Evolutionary conservation across 352 stramenopile genomes (phyloP).

Genomic region (Phytophthora idaei): DNA sequence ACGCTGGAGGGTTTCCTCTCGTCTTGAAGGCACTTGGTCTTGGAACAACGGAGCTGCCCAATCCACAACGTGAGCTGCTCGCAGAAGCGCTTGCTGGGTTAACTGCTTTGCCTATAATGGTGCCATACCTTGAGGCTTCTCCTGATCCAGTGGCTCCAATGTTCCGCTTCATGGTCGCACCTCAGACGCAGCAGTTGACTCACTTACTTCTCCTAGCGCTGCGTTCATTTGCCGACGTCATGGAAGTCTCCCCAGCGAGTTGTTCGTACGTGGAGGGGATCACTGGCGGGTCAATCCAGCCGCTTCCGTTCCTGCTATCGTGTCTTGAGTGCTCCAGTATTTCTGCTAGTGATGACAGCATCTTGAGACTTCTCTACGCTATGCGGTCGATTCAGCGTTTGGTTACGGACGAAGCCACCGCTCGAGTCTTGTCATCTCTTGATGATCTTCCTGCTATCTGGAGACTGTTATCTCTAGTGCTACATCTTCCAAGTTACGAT

Average conservation of each 20-base stretch:
- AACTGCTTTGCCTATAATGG: slow-evolving; percentile 19
- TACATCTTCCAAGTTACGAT: slow-evolving; percentile 21
- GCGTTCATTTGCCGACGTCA: slow-evolving; percentile 55
- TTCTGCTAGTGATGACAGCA: slow-evolving; percentile 19
- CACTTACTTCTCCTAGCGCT: slow-evolving; percentile 49
- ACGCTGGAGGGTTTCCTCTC: slow-evolving; percentile 44
- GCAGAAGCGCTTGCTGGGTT: slow-evolving; percentile 28
- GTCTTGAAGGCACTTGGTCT: slow-evolving; percentile 41
- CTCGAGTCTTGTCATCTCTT: slow-evolving; percentile 35
- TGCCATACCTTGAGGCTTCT: slow-evolving; percentile 19
- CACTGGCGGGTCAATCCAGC: slow-evolving; percentile 31
- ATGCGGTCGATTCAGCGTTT: slow-evolving; percentile 62
- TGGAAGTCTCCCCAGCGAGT: slow-evolving; percentile 54
- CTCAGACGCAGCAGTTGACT: slow-evolving; percentile 33
- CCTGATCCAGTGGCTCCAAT: slow-evolving; percentile 57
- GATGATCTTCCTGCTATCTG: slow-evolving; percentile 40
- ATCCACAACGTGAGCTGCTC: slow-evolving; percentile 25
- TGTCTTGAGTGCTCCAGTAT: slow-evolving; percentile 43
- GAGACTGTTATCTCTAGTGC: slow-evolving; percentile 33
- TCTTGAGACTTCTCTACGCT: slow-evolving; percentile 45
- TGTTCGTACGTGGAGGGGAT: slow-evolving; percentile 45
- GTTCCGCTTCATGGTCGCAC: slow-evolving; percentile 57
- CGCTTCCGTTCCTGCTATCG: slow-evolving; percentile 47
- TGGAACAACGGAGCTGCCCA: slow-evolving; percentile 10
- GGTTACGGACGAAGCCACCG: slow-evolving; percentile 58